Conservation (phyloP, 208 protist genomes). For the Leishmania amazonensis region DNA sequence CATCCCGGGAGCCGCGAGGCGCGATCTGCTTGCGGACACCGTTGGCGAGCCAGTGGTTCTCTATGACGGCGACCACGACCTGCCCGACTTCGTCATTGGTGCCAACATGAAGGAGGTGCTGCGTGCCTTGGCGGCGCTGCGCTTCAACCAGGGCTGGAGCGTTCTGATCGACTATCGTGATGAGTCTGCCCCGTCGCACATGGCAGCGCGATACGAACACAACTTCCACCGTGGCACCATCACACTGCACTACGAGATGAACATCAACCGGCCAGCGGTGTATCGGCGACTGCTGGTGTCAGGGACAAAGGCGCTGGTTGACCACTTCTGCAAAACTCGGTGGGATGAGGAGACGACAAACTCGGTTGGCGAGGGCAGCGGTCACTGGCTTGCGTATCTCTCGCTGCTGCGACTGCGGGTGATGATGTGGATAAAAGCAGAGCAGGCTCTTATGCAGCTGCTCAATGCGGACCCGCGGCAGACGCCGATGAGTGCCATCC, state of each 20-base stretch:
- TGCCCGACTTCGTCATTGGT: conserved; percentile 40
- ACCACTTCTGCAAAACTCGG: conserved; percentile 58
- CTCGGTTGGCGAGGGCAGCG: conserved; percentile 23
- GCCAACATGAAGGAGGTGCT: conserved; percentile 36
- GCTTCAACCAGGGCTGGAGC: conserved; percentile 85
- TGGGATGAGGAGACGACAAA: conserved; percentile 23
- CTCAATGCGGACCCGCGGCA: conserved; percentile 16
- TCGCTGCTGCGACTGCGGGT: conserved; percentile 65
- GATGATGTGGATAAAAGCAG: conserved; percentile 62
- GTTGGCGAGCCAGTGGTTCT: conserved; percentile 37
- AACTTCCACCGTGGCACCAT: conserved; percentile 70
- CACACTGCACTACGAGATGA: conserved; percentile 77
- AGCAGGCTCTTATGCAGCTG: conserved; percentile 60
- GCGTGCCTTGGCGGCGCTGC: conserved; percentile 59
- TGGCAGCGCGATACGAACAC: conserved; percentile 66
- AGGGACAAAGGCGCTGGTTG: conserved; percentile 70
- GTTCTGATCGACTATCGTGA: conserved; percentile 74
- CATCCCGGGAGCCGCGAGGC: conserved; percentile 41
- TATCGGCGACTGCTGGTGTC: conserved; percentile 73
- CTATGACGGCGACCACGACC: conserved; percentile 49
- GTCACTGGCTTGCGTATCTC: conserved; percentile 60
- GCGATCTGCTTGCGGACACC: conserved; percentile 18
- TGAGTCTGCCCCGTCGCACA: conserved; percentile 44
- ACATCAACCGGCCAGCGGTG: conserved; percentile 62
- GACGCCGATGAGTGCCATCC: conserved; percentile 14